Conservation (phyloP, 371 early-diverging fungal genomes). For the Mortierella sp. region DNA sequence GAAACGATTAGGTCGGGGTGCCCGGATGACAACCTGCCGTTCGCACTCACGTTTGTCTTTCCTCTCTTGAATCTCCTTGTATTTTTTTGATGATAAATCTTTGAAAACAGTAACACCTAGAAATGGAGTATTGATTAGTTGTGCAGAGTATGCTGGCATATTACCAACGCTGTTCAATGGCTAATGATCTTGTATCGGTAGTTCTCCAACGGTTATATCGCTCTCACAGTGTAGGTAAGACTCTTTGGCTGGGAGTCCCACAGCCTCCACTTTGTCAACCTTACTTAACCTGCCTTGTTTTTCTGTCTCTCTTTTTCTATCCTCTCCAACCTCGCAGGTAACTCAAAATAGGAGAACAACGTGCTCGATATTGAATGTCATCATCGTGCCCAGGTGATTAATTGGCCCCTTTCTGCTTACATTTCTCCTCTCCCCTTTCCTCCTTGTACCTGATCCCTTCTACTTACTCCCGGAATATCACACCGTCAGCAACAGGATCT, state of each 20-base stretch:
- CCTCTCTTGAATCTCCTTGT: too few species aligned
- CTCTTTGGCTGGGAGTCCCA: not conserved
- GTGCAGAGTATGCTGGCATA: too few species aligned
- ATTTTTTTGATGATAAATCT: too few species aligned
- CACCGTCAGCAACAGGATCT: not conserved
- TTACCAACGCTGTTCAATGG: not conserved
- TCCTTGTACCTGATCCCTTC: constrained; percentile 7
- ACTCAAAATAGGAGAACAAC: constrained; percentile 17
- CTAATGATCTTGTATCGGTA: not conserved
- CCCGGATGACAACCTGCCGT: not conserved
- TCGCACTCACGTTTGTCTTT: not conserved
- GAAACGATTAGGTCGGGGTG: not conserved
- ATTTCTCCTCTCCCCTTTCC: not conserved
- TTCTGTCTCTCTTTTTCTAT: not conserved
- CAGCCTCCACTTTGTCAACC: not conserved
- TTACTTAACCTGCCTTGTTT: not conserved
- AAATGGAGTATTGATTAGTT: too few species aligned
- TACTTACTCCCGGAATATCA: not conserved
- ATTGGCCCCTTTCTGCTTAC: constrained; percentile 17
- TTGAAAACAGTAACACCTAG: too few species aligned
- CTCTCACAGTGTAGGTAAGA: not conserved
- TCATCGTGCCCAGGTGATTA: constrained; percentile 25
- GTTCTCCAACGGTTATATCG: constrained; percentile 1
- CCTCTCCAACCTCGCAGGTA: not conserved
- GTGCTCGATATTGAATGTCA: constrained; percentile 4